A percentile compares a stretch with the other conserved stretches of the same genome.
Conservation (phyloP, 768 basidiomycete genomes). For the Mycena belliarum region DNA sequence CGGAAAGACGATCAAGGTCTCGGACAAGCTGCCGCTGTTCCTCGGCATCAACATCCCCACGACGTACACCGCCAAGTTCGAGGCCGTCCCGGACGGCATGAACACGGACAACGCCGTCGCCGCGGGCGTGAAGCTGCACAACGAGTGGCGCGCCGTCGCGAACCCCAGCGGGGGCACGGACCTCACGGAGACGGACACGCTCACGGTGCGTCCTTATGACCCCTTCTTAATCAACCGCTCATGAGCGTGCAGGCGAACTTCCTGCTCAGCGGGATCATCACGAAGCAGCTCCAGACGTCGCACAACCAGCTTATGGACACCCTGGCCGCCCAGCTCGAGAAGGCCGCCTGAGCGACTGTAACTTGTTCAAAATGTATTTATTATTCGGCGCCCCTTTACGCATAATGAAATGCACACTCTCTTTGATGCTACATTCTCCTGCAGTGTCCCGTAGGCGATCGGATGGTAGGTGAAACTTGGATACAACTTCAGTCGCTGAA, state of each 20-base stretch:
- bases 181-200: slow-evolving; percentile 22
- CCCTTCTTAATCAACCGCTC: not conserved
- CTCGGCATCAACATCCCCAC: slow-evolving; percentile 17
- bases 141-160: slow-evolving; percentile 22
- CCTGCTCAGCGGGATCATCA: slow-evolving; percentile 13
- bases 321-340: slow-evolving; percentile 17
- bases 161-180: slow-evolving; percentile 16
- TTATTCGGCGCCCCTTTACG: too few species aligned
- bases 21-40: slow-evolving; percentile 16
- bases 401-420: too few species aligned
- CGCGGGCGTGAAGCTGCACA: slow-evolving; percentile 19
- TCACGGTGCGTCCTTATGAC: slow-evolving; percentile 7
- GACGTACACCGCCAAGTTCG: slow-evolving; percentile 18
- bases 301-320: slow-evolving; percentile 20
- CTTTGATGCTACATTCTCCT: too few species aligned
- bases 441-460: too few species aligned
- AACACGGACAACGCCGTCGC: slow-evolving; percentile 15
- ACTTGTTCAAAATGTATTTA: too few species aligned
- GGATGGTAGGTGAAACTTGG: too few species aligned
- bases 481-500: too few species aligned
- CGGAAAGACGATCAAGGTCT: slow-evolving; percentile 15
- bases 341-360: too few species aligned
- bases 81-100: slow-evolving; percentile 14
- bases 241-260: slow-evolving; percentile 15
- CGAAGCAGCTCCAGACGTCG: slow-evolving; percentile 10